A percentile compares a stretch with the other conserved stretches of the same genome.
These are phyloP conservation scores for Backusella psychrophila DNA, from an alignment of 192 early-diverging fungal genomes.

Conservation along the genomic window DNA sequence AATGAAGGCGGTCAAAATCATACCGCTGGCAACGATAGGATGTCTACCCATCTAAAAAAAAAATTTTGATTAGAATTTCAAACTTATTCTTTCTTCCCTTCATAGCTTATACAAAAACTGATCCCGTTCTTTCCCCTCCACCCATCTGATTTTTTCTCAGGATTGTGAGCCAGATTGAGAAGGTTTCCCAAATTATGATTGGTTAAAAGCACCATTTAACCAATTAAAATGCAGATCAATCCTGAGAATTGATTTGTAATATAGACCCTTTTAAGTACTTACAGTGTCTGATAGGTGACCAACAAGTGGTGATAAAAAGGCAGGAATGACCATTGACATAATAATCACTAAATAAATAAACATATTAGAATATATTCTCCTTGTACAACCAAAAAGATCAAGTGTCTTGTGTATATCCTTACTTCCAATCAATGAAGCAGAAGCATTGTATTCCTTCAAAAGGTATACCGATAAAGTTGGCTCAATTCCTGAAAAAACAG, in stretches of 20 bases:
- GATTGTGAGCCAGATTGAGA: background rate
- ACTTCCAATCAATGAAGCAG: constrained; percentile 42
- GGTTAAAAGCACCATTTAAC: background rate
- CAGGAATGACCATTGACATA: constrained; percentile 67
- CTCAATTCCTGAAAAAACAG: constrained; percentile 54
- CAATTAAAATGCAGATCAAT: background rate
- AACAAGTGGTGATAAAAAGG: constrained; percentile 53
- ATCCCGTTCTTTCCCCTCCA: background rate
- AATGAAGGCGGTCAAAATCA: constrained; percentile 45
- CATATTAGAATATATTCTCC: background rate
- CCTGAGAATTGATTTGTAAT: background rate
- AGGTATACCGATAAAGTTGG: constrained; percentile 56
- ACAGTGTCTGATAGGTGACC: constrained; percentile 51
- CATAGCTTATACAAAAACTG: background rate
- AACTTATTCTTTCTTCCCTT: background rate
- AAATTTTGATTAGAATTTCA: background rate
- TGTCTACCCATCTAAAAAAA: constrained; percentile 41
- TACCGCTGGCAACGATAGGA: constrained; percentile 41
- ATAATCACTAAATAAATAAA: constrained; percentile 47
- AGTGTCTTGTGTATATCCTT: background rate
- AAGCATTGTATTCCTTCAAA: constrained; percentile 33
- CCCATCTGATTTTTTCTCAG: background rate
- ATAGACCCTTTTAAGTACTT: background rate
- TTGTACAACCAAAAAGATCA: background rate
- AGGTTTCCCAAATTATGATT: background rate